phyloP scores from a whole-genome alignment of 2,329 filamentous ascomycete species.

The Sordariomycetes sp. region DNA sequence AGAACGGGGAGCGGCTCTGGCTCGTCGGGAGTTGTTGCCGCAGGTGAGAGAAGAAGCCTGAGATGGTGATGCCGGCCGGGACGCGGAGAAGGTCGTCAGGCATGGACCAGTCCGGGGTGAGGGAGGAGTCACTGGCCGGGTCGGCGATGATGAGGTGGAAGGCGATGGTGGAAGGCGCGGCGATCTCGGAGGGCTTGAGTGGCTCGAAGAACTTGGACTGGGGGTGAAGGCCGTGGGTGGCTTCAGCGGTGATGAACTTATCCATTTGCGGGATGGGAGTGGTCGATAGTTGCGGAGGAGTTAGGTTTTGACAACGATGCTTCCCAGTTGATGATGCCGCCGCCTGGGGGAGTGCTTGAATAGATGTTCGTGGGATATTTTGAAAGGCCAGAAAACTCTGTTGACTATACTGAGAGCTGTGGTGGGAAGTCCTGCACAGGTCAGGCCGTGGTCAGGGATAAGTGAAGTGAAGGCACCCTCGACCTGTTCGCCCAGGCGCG shows the following conservation, averaged over 20 bases:
- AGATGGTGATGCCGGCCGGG: constrained; percentile 10
- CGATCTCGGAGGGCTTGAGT: constrained; percentile 12
- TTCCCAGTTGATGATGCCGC: not conserved
- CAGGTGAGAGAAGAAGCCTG: constrained; percentile 14
- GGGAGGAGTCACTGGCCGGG: constrained; percentile 11
- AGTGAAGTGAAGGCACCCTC: too few relatives aligned
- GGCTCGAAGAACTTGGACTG: constrained; percentile 12
- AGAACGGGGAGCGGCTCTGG: not conserved
- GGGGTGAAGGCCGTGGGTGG: constrained; percentile 6
- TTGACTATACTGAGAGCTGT: too few relatives aligned
- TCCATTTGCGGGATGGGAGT: not conserved
- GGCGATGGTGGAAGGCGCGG: constrained; percentile 9
- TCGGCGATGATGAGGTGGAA: constrained; percentile 15
- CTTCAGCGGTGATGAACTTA: not conserved
- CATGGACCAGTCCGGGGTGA: constrained; percentile 15
- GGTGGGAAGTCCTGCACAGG: too few relatives aligned
- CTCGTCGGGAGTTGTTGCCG: constrained; percentile 6
- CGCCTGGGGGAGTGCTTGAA: too few relatives aligned
- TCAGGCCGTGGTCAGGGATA: too few relatives aligned
- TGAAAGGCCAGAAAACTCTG: too few relatives aligned
- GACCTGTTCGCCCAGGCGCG: too few relatives aligned
- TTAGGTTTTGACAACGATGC: not conserved
- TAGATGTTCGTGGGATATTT: too few relatives aligned
- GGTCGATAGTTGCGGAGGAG: not conserved
- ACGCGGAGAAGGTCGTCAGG: constrained; percentile 9